Conservation (phyloP, 2,329 filamentous ascomycete species). For the Pseudogymnoascus sp. region DNA sequence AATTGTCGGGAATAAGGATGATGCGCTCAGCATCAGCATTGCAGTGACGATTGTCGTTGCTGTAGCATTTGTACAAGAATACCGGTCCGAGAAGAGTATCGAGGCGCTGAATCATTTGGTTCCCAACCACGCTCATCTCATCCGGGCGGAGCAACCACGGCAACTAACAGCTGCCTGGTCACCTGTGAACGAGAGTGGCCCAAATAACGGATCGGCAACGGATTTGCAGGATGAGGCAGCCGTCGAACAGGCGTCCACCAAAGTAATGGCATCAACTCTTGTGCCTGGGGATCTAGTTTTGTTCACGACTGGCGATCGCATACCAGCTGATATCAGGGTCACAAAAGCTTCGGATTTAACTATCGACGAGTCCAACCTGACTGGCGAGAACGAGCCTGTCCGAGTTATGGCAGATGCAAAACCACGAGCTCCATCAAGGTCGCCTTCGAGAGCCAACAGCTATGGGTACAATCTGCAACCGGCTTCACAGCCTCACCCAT, state of each 20-base stretch:
- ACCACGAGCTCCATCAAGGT: slow-evolving; percentile 21
- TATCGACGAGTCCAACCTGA: slow-evolving; percentile 94
- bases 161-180: neutral
- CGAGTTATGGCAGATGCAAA: slow-evolving; percentile 59
- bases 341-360: slow-evolving; percentile 82
- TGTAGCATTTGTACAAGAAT: slow-evolving; percentile 95
- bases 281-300: slow-evolving; percentile 89
- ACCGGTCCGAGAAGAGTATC: slow-evolving; percentile 92
- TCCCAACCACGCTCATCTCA: slow-evolving; percentile 91
- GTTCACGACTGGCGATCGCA: slow-evolving; percentile 91
- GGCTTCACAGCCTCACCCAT: slow-evolving; percentile 42
- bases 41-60: slow-evolving; percentile 95
- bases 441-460: slow-evolving; percentile 12
- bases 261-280: slow-evolving; percentile 77
- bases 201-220: slow-evolving; percentile 7
- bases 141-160: slow-evolving; percentile 42
- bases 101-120: slow-evolving; percentile 91
- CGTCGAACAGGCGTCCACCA: slow-evolving; percentile 63
- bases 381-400: slow-evolving; percentile 92
- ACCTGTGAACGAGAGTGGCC: slow-evolving; percentile 2
- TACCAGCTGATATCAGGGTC: slow-evolving; percentile 91
- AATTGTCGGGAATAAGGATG: slow-evolving; percentile 85
- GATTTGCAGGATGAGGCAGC: slow-evolving; percentile 39
- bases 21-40: slow-evolving; percentile 89
- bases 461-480: slow-evolving; percentile 20